phyloP scores from a whole-genome alignment of 306 rosid genomes.

The Myrica gale region DNA sequence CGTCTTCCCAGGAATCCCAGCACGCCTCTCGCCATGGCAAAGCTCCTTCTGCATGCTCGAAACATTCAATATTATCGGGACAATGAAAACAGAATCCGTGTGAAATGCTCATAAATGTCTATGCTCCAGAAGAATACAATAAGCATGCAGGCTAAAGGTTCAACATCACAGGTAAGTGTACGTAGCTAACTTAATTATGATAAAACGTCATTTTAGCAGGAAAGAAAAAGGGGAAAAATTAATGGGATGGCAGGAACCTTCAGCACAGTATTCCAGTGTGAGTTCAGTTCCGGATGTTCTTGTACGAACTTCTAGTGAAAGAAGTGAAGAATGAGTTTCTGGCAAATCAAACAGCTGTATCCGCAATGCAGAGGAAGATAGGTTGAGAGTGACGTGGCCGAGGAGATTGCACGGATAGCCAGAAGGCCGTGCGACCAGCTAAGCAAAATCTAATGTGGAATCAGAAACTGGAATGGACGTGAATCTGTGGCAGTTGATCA shows the following conservation, averaged over 20 bases:
- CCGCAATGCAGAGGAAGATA: not conserved
- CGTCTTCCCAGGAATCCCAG: not conserved
- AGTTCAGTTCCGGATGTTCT: not conserved
- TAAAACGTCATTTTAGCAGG: not conserved
- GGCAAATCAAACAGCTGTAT: not conserved
- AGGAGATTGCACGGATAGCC: not conserved
- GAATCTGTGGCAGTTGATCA: not conserved
- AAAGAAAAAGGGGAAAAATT: not conserved
- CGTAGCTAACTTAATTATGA: too few species aligned
- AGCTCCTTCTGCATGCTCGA: slow-evolving; percentile 9
- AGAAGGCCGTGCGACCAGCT: not conserved
- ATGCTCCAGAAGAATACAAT: not conserved
- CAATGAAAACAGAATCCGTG: not conserved
- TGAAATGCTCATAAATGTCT: not conserved
- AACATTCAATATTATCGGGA: not conserved
- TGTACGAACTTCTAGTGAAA: not conserved
- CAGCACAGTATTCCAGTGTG: not conserved
- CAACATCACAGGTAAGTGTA: too few species aligned
- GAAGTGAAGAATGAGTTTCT: not conserved
- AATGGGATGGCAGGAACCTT: not conserved
- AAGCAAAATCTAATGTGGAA: not conserved
- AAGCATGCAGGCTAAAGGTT: too few species aligned
- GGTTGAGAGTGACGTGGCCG: not conserved
- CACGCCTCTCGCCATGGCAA: slow-evolving; percentile 24
- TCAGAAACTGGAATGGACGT: too few species aligned